Base-by-base conservation (phyloP, 805 yeast species). In the Wickerhamomyces chambardii region DNA sequence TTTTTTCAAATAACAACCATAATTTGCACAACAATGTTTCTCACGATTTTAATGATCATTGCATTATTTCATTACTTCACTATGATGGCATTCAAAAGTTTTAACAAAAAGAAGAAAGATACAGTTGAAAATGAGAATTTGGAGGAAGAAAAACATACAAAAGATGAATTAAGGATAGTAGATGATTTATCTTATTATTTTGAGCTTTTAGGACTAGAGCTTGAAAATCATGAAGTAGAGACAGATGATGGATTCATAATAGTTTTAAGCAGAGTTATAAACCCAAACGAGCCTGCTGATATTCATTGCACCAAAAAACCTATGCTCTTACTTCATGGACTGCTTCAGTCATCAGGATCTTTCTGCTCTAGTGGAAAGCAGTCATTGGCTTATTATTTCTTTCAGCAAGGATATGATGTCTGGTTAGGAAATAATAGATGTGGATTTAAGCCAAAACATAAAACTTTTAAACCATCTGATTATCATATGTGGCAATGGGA, bases 401-500 rank as follows among this genome's bases (percentile, higher is more conserved):
- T 58, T 28, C 59, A 63, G 24, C 56, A 63, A 18, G 89, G 92
- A 0, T 84, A 68, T 48, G 96, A 87, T 46, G 86, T 87, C 8
- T 87, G 96, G 96, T 54, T 87, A 36, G 96, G 95, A 1, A 85
- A 87, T 50, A 89, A 87, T 51, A 61, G 98, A 42, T 81, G 95
- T 44, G 95, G 95, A 6, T 83, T 89, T 51, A 64, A 71, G 28
- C 84, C 95, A 1, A 61, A 67, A 34, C 95, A 89, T 60, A 56
- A 64, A 39, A 56, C 56, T 37, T 67, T 63, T 41, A 60, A 64
- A 27, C 41, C 59, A 5, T 45, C 48, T 37, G 69, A 72, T 45
- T 64, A 65, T 2, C 48, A 63, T 34, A 83, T 82, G 75, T 90
- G 98, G 98, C 78, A 83, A 45, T 90, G 98, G 98, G 90, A 84